These are phyloP conservation scores for Zoysia japonica DNA, from an alignment of 176 grass and related monocot genomes.

Conservation along the genomic window DNA sequence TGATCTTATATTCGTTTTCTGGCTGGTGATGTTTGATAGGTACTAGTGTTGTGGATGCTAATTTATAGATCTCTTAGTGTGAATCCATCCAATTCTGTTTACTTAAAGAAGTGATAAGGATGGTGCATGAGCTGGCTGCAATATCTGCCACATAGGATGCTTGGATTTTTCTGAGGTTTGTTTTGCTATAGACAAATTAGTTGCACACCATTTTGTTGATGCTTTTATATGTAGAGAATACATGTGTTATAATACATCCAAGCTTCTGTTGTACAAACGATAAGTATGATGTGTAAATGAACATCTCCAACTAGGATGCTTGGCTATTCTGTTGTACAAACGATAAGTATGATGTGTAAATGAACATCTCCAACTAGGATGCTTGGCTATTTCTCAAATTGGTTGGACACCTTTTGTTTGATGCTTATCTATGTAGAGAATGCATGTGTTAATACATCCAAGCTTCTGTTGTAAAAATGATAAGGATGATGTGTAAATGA, in stretches of 20 bases:
- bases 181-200: conserved; percentile 12
- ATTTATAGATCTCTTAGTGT: conserved; percentile 10
- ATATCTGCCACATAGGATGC: conserved; percentile 9
- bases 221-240: background rate
- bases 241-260: background rate
- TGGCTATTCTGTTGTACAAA: too few species aligned
- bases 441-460: background rate
- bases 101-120: background rate
- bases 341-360: too few species aligned
- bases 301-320: too few species aligned
- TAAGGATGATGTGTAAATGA: conserved; percentile 1
- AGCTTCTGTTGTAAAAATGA: background rate
- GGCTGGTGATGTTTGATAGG: conserved; percentile 1
- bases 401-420: background rate
- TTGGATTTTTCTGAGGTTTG: background rate
- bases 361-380: background rate
- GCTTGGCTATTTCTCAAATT: background rate
- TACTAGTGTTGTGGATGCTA: background rate
- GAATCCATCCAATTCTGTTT: background rate
- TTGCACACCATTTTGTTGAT: conserved; percentile 12
- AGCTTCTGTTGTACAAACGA: background rate
- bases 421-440: background rate
- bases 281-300: too few species aligned
- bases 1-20: background rate
- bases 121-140: background rate